phyloP scores from a whole-genome alignment of 2,329 filamentous ascomycete species.

The Pseudogymnoascus sp. region DNA sequence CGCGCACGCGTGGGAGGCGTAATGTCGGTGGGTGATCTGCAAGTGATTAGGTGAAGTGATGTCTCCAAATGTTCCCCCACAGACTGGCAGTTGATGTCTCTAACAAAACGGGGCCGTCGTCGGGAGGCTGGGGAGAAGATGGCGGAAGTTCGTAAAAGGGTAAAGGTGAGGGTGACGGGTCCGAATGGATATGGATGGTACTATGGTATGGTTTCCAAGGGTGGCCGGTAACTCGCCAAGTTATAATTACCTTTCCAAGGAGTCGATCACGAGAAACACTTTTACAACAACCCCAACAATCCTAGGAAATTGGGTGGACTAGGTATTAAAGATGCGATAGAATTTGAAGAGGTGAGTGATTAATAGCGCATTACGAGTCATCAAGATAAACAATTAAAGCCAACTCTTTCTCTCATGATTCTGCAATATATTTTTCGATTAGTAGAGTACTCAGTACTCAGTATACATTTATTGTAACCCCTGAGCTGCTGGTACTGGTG shows the following conservation, averaged over 20 bases:
- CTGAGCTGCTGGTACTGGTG: background rate
- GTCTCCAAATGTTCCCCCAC: background rate
- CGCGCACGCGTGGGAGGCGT: background rate
- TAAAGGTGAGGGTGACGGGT: background rate
- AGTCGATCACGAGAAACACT: slow-evolving; percentile 7
- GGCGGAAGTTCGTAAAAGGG: slow-evolving; percentile 1
- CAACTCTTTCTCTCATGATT: slow-evolving; percentile 3
- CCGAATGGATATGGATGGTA: background rate
- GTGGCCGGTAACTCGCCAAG: slow-evolving; percentile 7
- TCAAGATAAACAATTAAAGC: background rate
- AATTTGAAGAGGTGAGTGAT: background rate
- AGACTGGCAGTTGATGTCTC: background rate
- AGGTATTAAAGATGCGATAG: background rate
- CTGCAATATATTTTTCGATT: too few relatives aligned
- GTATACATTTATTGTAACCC: background rate
- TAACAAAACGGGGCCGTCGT: slow-evolving; percentile 7
- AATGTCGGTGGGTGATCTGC: background rate
- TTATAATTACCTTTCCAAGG: slow-evolving; percentile 8
- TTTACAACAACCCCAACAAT: background rate
- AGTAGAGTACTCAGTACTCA: too few relatives aligned
- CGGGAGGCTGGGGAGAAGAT: background rate
- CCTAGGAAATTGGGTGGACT: background rate
- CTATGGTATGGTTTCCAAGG: background rate
- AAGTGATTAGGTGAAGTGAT: background rate
- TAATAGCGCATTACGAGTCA: background rate